Evolutionary conservation across 495 filamentous ascomycete genomes (phyloP).

Genomic region (Hypoxylon rickii): DNA sequence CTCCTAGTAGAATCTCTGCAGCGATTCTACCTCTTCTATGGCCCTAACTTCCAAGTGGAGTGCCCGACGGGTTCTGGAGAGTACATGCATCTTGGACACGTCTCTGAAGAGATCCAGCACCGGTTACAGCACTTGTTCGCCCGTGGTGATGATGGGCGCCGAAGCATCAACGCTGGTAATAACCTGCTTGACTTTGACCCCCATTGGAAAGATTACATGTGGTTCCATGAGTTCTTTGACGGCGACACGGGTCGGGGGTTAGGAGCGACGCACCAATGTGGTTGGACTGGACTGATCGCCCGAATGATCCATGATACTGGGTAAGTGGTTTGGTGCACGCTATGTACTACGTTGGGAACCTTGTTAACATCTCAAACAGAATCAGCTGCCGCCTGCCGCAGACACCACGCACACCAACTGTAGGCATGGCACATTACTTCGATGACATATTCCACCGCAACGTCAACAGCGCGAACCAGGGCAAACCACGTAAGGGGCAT

Average conservation of each 20-base stretch:
- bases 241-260: constrained; percentile 87
- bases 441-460: constrained; percentile 81
- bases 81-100: constrained; percentile 92
- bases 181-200: constrained; percentile 87
- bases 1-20: constrained; percentile 89
- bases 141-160: constrained; percentile 77
- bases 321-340: constrained; percentile 51
- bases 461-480: constrained; percentile 33
- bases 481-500: constrained; percentile 49
- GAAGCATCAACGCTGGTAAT: constrained; percentile 81
- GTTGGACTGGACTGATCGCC: constrained; percentile 96
- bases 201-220: constrained; percentile 90
- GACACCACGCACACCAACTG: constrained; percentile 83
- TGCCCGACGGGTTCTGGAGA: constrained; percentile 94
- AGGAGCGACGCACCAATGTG: constrained; percentile 92
- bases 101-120: constrained; percentile 96
- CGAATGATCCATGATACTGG: constrained; percentile 97
- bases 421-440: constrained; percentile 88
- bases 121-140: constrained; percentile 90
- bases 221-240: constrained; percentile 98
- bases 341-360: background rate
- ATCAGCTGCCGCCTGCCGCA: constrained; percentile 91
- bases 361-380: constrained; percentile 47
- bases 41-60: constrained; percentile 82
- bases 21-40: constrained; percentile 95